Base-by-base conservation (phyloP, 2,329 filamentous ascomycete genomes). In the Teratosphaeria nubilosa region DNA sequence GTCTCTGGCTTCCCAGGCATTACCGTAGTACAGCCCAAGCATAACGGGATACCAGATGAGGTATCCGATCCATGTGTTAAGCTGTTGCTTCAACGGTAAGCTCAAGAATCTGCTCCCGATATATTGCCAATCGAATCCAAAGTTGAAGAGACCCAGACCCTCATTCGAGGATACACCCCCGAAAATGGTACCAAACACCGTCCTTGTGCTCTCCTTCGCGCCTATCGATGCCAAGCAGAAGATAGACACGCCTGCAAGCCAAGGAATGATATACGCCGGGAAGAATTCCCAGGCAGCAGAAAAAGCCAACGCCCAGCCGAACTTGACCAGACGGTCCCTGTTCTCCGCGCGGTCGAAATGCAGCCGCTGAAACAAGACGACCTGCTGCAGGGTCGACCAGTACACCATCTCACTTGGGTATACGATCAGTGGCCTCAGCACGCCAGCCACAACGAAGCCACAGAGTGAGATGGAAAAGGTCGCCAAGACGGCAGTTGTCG, bases 261-360 rank as follows among this genome's bases (percentile, higher is more conserved):
- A 58, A 1, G 77, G 74, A 54, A 76, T 75, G 0, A 79, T 73
- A 51, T 76, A 78, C 57, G 77, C 72, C 0, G 79, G 78, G 51
- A 81, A 65, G 25, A 78, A 69, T 55, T 80, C 78, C 73, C 78
- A 22, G 81, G 34, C 74, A 61, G 53, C 78, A 75, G 50, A 78
- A 69, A 50, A 64, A 68, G 0, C 65, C 59, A 61, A 75, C 75
- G 48, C 75, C 65, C 58, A 68, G 60, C 66, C 73, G 73, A 58
- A 78, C 80, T 11, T 75, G 64, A 22, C 68, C 34, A 79, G 65
- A 1, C 71, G 71, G 57, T 73, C 71, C 51, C 70, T 74, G 1
- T 72, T 75, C 30, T 73, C 70, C 0, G 62, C 45, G 54, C 71
- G 73, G 50, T 74, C 66, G 20, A 66, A 61, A 58, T 76, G 75